Percentiles rank a stretch among this genome's conserved stretches.
Evolutionary conservation across 495 filamentous ascomycete genomes (phyloP).

Genomic region (Trypethelium eluteriae): DNA sequence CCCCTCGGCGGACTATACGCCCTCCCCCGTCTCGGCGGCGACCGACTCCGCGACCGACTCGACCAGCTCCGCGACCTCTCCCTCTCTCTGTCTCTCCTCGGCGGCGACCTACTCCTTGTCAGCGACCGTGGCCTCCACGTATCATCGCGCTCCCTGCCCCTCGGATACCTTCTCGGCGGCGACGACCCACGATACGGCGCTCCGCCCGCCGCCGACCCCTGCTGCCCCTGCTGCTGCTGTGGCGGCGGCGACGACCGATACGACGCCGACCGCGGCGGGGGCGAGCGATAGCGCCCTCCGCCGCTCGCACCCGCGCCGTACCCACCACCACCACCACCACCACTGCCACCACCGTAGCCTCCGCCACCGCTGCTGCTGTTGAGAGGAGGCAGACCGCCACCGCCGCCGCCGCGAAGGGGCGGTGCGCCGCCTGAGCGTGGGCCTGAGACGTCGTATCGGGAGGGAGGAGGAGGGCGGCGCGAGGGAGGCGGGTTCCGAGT

Average conservation of each 20-base stretch:
- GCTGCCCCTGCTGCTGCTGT: too few species aligned
- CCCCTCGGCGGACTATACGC: conserved; percentile 25
- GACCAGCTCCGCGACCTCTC: conserved; percentile 41
- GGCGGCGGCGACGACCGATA: conserved; percentile 30
- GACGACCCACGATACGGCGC: conserved; percentile 28
- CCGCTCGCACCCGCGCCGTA: conserved; percentile 28
- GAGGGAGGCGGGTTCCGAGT: conserved; percentile 34
- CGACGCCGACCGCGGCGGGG: conserved; percentile 21
- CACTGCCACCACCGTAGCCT: too few species aligned
- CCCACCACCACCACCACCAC: neutral
- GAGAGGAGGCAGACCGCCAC: conserved; percentile 15
- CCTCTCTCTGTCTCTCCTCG: conserved; percentile 11
- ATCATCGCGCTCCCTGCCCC: conserved; percentile 38
- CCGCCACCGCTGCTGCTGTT: conserved; percentile 22
- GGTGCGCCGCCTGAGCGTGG: conserved; percentile 6
- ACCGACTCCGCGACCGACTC: conserved; percentile 43
- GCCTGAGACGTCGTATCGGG: conserved; percentile 15
- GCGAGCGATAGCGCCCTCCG: conserved; percentile 24
- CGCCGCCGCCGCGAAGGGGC: neutral
- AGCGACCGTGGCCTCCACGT: conserved; percentile 24
- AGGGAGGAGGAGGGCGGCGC: conserved; percentile 16
- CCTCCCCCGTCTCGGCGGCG: conserved; percentile 46
- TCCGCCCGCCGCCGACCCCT: too few species aligned
- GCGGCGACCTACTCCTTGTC: conserved; percentile 37
- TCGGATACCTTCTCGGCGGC: conserved; percentile 33